phyloP scores from a whole-genome alignment of 257 asterid genomes.

The Nicotiana sylvestris region DNA sequence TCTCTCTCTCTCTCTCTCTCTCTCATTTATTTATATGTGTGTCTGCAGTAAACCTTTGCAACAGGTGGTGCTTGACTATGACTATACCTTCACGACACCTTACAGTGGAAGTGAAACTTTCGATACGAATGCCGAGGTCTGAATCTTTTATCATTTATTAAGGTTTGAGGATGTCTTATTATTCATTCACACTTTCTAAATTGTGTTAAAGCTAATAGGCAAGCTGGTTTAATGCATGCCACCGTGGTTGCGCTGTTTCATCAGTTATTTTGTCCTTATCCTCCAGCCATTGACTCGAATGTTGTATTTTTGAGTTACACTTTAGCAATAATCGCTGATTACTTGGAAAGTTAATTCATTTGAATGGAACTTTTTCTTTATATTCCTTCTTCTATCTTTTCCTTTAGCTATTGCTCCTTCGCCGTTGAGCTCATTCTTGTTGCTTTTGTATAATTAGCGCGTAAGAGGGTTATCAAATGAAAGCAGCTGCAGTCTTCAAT shows the following conservation, averaged over 20 bases:
- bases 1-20: background rate
- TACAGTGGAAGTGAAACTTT: slow-evolving; percentile 65
- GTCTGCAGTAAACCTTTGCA: slow-evolving; percentile 76
- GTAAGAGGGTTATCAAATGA: slow-evolving; percentile 42
- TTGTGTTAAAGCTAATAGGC: background rate
- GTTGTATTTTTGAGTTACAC: background rate
- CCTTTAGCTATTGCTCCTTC: background rate
- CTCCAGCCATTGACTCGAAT: background rate
- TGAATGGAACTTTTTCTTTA: background rate
- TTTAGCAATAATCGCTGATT: background rate
- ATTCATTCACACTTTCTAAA: background rate
- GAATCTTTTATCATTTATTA: slow-evolving; percentile 18
- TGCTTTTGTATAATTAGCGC: slow-evolving; percentile 46
- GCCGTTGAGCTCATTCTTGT: slow-evolving; percentile 8
- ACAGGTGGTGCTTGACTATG: slow-evolving; percentile 88
- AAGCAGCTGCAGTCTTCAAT: slow-evolving; percentile 37
- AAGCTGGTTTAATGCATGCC: background rate
- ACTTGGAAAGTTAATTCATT: background rate
- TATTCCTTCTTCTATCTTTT: background rate
- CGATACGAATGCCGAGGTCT: slow-evolving; percentile 58
- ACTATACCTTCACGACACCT: slow-evolving; percentile 96
- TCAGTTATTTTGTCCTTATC: background rate
- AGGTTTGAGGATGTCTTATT: background rate
- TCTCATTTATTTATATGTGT: slow-evolving; percentile 18
- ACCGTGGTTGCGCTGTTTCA: background rate